Evolutionary conservation across 345 rosid species (phyloP).

Genomic region (Dipteronia dyeriana): DNA sequence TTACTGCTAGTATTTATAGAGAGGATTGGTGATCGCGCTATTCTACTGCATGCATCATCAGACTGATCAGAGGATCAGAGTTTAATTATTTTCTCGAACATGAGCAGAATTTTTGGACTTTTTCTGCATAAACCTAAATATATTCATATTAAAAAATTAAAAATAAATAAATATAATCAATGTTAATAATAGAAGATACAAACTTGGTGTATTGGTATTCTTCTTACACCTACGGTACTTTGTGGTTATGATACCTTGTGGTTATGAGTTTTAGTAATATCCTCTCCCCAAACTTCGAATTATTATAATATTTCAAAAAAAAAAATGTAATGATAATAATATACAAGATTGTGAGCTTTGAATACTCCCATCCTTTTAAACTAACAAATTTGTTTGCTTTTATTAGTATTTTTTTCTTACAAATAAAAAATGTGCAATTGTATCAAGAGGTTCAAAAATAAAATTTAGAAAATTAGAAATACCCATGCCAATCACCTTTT

Average conservation of each 20-base stretch:
- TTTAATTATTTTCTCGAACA: background rate
- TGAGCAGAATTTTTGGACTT: conserved; percentile 7
- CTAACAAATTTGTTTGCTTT: background rate
- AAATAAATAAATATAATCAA: too few species aligned
- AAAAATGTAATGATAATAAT: too few species aligned
- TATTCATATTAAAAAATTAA: background rate
- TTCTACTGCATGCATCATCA: background rate
- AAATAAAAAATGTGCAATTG: background rate
- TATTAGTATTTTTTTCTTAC: too few species aligned
- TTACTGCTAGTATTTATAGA: background rate
- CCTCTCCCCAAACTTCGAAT: too few species aligned
- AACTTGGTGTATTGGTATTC: too few species aligned
- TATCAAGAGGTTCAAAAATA: background rate
- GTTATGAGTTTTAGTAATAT: too few species aligned
- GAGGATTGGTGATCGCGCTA: background rate
- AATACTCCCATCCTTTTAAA: too few species aligned
- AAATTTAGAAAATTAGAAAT: too few species aligned
- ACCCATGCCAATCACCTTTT: background rate
- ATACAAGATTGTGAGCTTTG: background rate
- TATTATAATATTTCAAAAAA: too few species aligned
- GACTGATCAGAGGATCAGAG: background rate
- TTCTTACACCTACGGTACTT: too few species aligned
- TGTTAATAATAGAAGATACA: too few species aligned
- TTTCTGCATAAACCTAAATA: background rate
- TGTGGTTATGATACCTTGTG: too few species aligned